These are phyloP conservation scores for Ramularia endophylla DNA, from an alignment of 2,329 filamentous ascomycete genomes.

Conservation along the genomic window DNA sequence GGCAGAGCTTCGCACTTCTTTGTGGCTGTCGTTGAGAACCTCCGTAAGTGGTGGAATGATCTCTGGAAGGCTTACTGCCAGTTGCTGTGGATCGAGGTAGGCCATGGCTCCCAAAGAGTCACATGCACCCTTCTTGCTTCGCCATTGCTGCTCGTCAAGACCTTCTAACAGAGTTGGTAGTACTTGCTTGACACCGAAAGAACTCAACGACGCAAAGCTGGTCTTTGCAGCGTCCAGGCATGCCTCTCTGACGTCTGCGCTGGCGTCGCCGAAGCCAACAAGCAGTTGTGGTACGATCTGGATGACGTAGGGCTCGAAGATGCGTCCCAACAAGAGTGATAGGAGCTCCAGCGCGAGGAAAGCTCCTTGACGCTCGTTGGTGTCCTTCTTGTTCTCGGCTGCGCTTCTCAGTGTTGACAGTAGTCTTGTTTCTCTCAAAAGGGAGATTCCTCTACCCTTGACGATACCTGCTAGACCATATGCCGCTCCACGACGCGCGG, in stretches of 20 bases:
- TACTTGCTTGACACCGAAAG: slow-evolving; percentile 92
- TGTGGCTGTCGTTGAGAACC: slow-evolving; percentile 95
- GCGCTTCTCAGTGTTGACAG: slow-evolving; percentile 74
- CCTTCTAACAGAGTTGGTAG: slow-evolving; percentile 86
- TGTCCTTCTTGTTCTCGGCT: slow-evolving; percentile 92
- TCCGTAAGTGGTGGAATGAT: slow-evolving; percentile 94
- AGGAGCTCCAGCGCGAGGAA: slow-evolving; percentile 88
- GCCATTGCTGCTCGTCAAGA: slow-evolving; percentile 92
- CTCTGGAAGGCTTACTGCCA: slow-evolving; percentile 84
- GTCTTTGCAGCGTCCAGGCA: slow-evolving; percentile 91
- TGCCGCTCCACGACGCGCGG: slow-evolving; percentile 84
- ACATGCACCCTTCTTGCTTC: slow-evolving; percentile 96
- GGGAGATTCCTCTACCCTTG: slow-evolving; percentile 75
- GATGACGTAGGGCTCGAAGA: slow-evolving; percentile 96
- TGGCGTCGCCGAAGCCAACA: slow-evolving; percentile 81
- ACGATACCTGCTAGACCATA: slow-evolving; percentile 92
- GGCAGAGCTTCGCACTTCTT: slow-evolving; percentile 85
- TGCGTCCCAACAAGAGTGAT: slow-evolving; percentile 73
- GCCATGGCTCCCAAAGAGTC: slow-evolving; percentile 97
- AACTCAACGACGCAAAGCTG: slow-evolving; percentile 88
- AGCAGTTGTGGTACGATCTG: slow-evolving; percentile 90
- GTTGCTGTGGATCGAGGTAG: slow-evolving; percentile 91
- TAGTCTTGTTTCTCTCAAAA: slow-evolving; percentile 79
- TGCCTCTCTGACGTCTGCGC: slow-evolving; percentile 82
- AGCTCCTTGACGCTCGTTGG: slow-evolving; percentile 80